These are phyloP conservation scores for Geotrichum bryndzae DNA, from an alignment of 1,139 yeast genomes.

Conservation along the genomic window DNA sequence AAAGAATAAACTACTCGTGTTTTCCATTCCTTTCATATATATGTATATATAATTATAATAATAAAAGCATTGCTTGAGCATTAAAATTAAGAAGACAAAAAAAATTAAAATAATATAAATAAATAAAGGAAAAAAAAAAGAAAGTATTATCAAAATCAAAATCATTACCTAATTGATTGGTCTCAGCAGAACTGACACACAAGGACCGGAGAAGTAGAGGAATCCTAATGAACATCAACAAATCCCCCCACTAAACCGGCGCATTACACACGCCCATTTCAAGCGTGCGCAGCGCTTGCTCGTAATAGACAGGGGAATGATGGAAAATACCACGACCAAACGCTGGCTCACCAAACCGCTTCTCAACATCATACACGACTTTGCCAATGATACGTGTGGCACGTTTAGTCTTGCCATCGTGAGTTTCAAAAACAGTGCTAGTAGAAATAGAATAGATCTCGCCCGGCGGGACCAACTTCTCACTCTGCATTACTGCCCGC, in stretches of 20 bases:
- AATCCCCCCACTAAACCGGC: slow-evolving; percentile 16
- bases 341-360: slow-evolving; percentile 33
- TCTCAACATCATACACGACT: slow-evolving; percentile 31
- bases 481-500: slow-evolving; percentile 32
- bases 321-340: slow-evolving; percentile 36
- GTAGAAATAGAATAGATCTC: slow-evolving; percentile 32
- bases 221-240: not conserved
- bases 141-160: no score
- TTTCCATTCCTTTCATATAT: no score
- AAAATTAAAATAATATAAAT: no score
- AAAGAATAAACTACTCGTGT: no score
- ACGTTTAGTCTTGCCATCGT: slow-evolving; percentile 30
- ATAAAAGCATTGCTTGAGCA: no score
- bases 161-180: no score
- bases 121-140: no score
- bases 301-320: slow-evolving; percentile 35
- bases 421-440: slow-evolving; percentile 30
- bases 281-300: slow-evolving; percentile 30
- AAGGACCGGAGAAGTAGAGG: not conserved
- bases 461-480: slow-evolving; percentile 36
- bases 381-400: slow-evolving; percentile 32
- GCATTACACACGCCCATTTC: slow-evolving; percentile 30
- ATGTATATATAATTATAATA: no score
- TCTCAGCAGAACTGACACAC: not conserved
- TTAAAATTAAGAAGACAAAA: no score